Evolutionary conservation across 176 grass and related monocot species (phyloP).

Genomic region (Olyra latifolia): DNA sequence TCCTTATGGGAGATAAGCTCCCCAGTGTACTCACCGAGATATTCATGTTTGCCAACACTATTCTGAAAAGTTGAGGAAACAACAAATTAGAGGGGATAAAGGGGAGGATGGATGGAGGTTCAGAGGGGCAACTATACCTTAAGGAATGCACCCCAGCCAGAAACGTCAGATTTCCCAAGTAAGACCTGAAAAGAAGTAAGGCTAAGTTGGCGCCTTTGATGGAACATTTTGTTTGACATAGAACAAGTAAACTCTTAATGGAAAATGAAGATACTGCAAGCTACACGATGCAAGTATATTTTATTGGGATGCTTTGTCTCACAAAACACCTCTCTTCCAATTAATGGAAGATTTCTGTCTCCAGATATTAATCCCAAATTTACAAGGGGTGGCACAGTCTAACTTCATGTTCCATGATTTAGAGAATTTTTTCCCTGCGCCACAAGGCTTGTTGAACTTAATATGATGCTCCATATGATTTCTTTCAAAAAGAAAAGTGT

Average conservation of each 20-base stretch:
- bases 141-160: slow-evolving; percentile 95
- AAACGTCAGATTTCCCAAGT: slow-evolving; percentile 92
- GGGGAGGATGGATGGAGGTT: neutral
- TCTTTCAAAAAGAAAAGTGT: neutral
- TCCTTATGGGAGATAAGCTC: slow-evolving; percentile 96
- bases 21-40: slow-evolving; percentile 96
- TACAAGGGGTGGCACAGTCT: neutral
- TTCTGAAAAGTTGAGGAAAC: slow-evolving; percentile 57
- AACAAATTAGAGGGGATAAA: slow-evolving; percentile 14
- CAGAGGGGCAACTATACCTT: slow-evolving; percentile 54
- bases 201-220: slow-evolving; percentile 7
- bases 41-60: slow-evolving; percentile 92
- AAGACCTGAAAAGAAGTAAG: slow-evolving; percentile 55
- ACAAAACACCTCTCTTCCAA: neutral
- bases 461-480: neutral
- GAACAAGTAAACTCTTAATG: slow-evolving; percentile 5
- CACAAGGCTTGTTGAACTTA: neutral
- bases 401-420: slow-evolving; percentile 10
- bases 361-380: neutral
- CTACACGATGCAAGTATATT: neutral
- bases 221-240: neutral
- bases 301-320: neutral
- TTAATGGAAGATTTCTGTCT: neutral
- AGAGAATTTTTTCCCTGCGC: neutral
- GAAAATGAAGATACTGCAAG: neutral